Evolutionary conservation across 345 rosid species (phyloP).

Genomic region (Syzygium aromaticum): DNA sequence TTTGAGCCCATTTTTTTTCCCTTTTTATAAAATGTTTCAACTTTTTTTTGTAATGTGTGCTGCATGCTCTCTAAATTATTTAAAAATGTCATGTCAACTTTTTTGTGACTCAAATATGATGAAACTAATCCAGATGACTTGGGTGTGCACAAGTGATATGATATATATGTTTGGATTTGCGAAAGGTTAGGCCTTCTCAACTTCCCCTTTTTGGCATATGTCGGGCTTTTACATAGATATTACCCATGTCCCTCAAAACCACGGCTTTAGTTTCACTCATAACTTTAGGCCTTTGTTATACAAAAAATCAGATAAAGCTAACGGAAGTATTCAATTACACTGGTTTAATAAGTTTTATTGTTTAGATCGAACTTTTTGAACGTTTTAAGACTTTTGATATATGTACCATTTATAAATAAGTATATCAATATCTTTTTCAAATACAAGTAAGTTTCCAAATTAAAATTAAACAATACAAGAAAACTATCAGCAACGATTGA

Average conservation of each 20-base stretch:
- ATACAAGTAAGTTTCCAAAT: too few species aligned
- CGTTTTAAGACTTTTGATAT: neutral
- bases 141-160: neutral
- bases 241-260: neutral
- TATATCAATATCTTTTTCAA: neutral
- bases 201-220: neutral
- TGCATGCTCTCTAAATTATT: neutral
- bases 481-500: neutral
- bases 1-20: neutral
- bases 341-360: neutral
- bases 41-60: neutral
- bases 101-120: neutral
- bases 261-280: accelerated
- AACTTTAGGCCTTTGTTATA: too few species aligned
- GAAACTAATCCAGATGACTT: accelerated
- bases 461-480: neutral
- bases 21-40: neutral
- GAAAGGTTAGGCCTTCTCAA: too few species aligned
- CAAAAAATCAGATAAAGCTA: neutral
- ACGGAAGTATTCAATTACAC: neutral
- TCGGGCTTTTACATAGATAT: neutral
- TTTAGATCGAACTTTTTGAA: too few species aligned
- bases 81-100: neutral
- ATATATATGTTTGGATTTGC: too few species aligned
- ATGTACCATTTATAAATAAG: accelerated